A percentile compares a stretch with the other conserved stretches of the same genome.
Conservation (phyloP, 352 stramenopile species). For the Phytophthora ohioensis region DNA sequence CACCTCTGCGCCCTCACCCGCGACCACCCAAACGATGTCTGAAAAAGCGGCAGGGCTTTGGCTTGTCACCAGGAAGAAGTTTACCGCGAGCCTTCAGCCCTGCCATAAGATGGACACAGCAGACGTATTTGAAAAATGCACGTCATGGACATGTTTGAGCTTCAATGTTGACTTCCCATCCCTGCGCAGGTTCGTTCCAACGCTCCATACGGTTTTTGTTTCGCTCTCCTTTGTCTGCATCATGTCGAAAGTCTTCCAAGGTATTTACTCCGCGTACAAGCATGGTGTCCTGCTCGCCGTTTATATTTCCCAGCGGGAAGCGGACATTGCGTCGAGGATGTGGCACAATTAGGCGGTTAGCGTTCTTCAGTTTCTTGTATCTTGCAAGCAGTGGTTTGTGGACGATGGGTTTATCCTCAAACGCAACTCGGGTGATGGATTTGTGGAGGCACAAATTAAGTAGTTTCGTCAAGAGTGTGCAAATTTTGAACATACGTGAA, state of each 20-base stretch:
- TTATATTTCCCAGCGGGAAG: background rate
- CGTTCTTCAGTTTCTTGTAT: background rate
- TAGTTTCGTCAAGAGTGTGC: background rate
- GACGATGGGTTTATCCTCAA: background rate
- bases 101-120: background rate
- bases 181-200: background rate
- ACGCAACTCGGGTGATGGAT: background rate
- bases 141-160: background rate
- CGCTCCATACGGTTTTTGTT: background rate
- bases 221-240: background rate
- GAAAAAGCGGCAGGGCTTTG: too few relatives aligned
- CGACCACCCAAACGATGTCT: too few relatives aligned
- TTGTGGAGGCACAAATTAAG: background rate
- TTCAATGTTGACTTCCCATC: background rate
- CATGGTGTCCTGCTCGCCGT: background rate
- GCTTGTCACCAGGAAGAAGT: too few relatives aligned
- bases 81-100: too few relatives aligned
- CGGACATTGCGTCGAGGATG: background rate
- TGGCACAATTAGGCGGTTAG: background rate
- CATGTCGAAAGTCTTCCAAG: background rate
- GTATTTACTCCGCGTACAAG: background rate
- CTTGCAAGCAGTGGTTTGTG: background rate
- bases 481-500: background rate
- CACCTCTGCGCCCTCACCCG: too few relatives aligned
- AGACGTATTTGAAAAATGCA: background rate